Evolutionary conservation across 805 yeast species (phyloP).

Genomic region (Lipomyces mesembrius): DNA sequence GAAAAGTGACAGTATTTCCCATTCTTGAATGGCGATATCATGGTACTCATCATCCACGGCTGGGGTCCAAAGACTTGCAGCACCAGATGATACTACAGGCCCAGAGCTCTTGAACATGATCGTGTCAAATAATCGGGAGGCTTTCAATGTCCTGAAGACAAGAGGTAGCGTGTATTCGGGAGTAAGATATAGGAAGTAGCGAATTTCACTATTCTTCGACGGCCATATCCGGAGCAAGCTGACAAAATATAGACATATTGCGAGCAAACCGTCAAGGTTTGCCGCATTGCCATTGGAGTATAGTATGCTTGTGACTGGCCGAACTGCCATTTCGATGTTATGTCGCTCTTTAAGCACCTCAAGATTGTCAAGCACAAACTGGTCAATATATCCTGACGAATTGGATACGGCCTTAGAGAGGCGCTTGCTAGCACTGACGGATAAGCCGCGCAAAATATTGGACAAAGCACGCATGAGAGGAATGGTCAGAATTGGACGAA

Average conservation of each 20-base stretch:
- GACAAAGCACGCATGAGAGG: conserved; percentile 25
- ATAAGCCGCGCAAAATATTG: conserved; percentile 17
- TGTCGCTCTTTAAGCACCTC: conserved; percentile 18
- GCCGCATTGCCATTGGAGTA: not conserved
- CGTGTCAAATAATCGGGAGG: conserved; percentile 14
- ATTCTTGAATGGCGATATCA: conserved; percentile 22
- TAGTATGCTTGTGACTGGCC: conserved; percentile 18
- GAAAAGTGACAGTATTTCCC: conserved; percentile 52
- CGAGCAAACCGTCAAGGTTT: not conserved
- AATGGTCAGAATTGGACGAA: not conserved
- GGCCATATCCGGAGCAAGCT: conserved; percentile 33
- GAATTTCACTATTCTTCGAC: conserved; percentile 22
- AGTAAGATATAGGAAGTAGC: conserved; percentile 27
- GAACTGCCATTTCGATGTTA: conserved; percentile 22
- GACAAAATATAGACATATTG: conserved; percentile 25
- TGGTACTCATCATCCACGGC: conserved; percentile 7
- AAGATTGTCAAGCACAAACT: conserved; percentile 13
- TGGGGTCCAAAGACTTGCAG: conserved; percentile 22
- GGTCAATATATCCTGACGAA: conserved; percentile 6
- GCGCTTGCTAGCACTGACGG: conserved; percentile 7
- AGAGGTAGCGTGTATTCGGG: conserved; percentile 31
- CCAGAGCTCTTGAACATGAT: conserved; percentile 8
- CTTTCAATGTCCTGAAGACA: conserved; percentile 21
- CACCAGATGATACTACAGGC: conserved; percentile 1
- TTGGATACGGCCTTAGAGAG: conserved; percentile 16